These are phyloP conservation scores for Penicillium sumatraense DNA, from an alignment of 2,329 filamentous ascomycete genomes.

Conservation along the genomic window DNA sequence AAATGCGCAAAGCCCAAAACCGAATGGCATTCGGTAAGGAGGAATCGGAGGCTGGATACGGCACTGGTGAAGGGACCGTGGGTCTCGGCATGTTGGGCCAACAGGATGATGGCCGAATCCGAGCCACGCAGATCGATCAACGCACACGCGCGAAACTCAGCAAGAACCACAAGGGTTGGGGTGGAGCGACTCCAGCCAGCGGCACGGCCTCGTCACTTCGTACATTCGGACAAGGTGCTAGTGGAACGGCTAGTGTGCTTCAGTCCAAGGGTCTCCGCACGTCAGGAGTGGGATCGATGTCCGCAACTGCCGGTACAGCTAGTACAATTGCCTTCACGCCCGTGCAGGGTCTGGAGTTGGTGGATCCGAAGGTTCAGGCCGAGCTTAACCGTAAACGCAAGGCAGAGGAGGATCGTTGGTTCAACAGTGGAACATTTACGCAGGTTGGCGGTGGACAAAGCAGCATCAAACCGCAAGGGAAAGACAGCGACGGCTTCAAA, in stretches of 20 bases:
- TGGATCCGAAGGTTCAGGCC: constrained; percentile 88
- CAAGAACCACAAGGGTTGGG: constrained; percentile 97
- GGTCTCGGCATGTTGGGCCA: constrained; percentile 96
- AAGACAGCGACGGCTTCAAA: constrained; percentile 72
- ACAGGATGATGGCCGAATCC: constrained; percentile 83
- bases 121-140: constrained; percentile 86
- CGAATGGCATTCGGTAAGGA: constrained; percentile 95
- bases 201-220: constrained; percentile 78
- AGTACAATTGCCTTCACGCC: constrained; percentile 92
- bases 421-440: constrained; percentile 96
- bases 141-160: constrained; percentile 90
- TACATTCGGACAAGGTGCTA: constrained; percentile 68
- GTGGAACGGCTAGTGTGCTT: constrained; percentile 69
- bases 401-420: constrained; percentile 93
- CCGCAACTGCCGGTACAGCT: constrained; percentile 72
- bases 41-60: constrained; percentile 91
- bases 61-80: constrained; percentile 79
- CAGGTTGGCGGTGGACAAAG: constrained; percentile 66
- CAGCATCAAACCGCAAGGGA: constrained; percentile 37
- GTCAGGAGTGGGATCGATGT: constrained; percentile 74
- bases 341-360: constrained; percentile 90
- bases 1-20: constrained; percentile 94
- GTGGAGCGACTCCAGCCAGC: constrained; percentile 63
- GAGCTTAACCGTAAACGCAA: constrained; percentile 90
- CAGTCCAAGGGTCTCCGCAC: constrained; percentile 78